phyloP scores from a whole-genome alignment of 164 flowering plant genomes.

The Piper longum region DNA sequence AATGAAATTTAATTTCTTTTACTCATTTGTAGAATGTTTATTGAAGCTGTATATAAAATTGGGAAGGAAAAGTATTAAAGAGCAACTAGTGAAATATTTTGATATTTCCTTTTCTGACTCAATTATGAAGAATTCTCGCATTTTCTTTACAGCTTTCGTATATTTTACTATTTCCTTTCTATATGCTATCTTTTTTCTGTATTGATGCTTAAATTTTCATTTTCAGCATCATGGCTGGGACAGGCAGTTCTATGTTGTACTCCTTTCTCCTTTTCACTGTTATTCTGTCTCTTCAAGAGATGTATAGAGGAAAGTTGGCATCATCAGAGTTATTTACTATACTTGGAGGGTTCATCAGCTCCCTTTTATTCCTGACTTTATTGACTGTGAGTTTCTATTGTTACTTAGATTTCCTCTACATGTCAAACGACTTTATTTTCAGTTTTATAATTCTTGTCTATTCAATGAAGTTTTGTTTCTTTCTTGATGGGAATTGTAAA shows the following conservation, averaged over 20 bases:
- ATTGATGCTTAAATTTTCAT: background rate
- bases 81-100: no score
- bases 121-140: background rate
- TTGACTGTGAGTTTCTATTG: slow-evolving; percentile 49
- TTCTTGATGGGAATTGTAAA: no score
- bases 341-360: slow-evolving; percentile 83
- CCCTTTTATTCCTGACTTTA: slow-evolving; percentile 56
- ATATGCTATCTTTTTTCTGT: background rate
- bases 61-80: no score
- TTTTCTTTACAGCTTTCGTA: background rate
- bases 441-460: no score
- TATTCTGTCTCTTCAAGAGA: slow-evolving; percentile 73
- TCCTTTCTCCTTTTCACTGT: slow-evolving; percentile 58
- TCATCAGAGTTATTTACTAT: slow-evolving; percentile 83
- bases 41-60: no score
- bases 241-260: slow-evolving; percentile 80
- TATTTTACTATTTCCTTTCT: no score
- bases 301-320: slow-evolving; percentile 77
- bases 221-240: slow-evolving; percentile 42
- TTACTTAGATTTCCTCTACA: no score
- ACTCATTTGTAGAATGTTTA: no score
- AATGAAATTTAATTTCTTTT: no score
- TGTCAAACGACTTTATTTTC: no score
- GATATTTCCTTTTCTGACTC: background rate
- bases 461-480: no score